phyloP scores from a whole-genome alignment of 495 filamentous ascomycete genomes.

The Hyaloscypha hepaticicola region DNA sequence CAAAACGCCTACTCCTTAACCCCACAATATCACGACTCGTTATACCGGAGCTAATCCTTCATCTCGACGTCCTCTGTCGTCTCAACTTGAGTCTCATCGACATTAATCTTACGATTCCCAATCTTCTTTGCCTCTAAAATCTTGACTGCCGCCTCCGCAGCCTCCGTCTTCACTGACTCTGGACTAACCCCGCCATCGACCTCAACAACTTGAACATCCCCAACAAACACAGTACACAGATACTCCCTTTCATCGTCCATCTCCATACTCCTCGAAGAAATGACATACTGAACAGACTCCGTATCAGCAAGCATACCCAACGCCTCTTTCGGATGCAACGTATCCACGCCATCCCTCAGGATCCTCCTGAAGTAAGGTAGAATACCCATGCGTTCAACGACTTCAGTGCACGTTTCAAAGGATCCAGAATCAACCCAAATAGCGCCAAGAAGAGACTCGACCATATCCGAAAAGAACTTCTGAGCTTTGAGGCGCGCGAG shows the following conservation, averaged over 20 bases:
- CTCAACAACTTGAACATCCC: constrained; percentile 44
- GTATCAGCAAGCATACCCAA: constrained; percentile 56
- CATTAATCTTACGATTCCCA: neutral
- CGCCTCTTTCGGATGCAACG: constrained; percentile 74
- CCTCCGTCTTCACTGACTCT: constrained; percentile 53
- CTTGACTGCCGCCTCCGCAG: constrained; percentile 27
- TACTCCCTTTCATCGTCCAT: constrained; percentile 7
- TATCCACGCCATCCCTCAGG: constrained; percentile 55
- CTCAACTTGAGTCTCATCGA: neutral
- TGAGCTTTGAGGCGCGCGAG: constrained; percentile 64
- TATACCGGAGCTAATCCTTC: neutral
- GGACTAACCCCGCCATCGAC: constrained; percentile 46
- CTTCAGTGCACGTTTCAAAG: constrained; percentile 50
- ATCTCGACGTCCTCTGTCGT: neutral
- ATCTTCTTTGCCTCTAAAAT: constrained; percentile 9
- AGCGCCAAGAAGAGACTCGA: constrained; percentile 81
- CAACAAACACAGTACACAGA: constrained; percentile 43
- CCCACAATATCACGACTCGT: neutral
- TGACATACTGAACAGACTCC: constrained; percentile 51
- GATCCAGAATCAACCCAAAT: constrained; percentile 81
- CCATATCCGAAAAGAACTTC: constrained; percentile 84
- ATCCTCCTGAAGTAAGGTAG: constrained; percentile 61
- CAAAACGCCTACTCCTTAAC: no score
- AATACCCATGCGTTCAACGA: constrained; percentile 66
- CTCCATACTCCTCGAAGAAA: constrained; percentile 17